phyloP scores from a whole-genome alignment of 2,329 filamentous ascomycete species.

The Colletotrichum lentis region DNA sequence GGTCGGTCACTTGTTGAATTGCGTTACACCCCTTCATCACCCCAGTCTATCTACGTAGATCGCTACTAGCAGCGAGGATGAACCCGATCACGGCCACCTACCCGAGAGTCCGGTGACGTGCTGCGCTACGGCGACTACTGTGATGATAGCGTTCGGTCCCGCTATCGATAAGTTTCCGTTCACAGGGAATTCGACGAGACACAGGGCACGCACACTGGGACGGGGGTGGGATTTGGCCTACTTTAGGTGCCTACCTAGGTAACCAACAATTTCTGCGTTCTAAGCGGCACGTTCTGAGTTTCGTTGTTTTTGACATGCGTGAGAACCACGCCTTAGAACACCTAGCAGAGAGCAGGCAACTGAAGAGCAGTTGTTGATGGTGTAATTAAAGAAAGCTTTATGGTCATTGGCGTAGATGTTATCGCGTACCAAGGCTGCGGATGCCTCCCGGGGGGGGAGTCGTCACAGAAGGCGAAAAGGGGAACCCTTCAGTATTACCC shows the following conservation, averaged over 20 bases:
- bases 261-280: too few species aligned
- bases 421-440: background rate
- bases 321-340: conserved; percentile 17
- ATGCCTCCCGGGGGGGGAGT: background rate
- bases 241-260: too few species aligned
- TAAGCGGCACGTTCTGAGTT: background rate
- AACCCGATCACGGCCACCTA: background rate
- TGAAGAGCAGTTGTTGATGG: background rate
- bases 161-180: conserved; percentile 29
- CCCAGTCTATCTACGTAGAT: background rate
- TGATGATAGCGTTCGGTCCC: conserved; percentile 10
- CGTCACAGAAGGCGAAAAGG: background rate
- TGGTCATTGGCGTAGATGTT: background rate
- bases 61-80: background rate
- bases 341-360: background rate
- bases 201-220: background rate
- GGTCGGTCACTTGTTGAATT: conserved; percentile 13
- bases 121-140: conserved; percentile 5
- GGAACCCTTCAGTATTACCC: background rate
- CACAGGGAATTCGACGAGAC: background rate
- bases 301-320: conserved; percentile 13
- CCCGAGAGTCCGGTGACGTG: conserved; percentile 1
- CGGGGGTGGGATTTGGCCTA: background rate
- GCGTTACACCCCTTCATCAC: conserved; percentile 10
- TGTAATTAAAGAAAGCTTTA: background rate